Evolutionary conservation across 2,329 filamentous ascomycete species (phyloP).

Genomic region (Fusarium sp.): DNA sequence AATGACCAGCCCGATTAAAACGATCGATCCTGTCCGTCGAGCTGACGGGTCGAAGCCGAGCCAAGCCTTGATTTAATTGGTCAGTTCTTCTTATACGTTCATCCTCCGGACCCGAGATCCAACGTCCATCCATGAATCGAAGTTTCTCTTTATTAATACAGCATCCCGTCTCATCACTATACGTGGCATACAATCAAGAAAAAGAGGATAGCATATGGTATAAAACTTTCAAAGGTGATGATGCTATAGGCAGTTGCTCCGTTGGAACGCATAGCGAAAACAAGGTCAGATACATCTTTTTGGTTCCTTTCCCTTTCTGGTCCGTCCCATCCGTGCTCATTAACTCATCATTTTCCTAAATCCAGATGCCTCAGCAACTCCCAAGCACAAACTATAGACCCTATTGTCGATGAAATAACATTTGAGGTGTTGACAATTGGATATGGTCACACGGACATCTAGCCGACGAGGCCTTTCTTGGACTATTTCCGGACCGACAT

Average conservation of each 20-base stretch:
- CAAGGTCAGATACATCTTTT: slow-evolving; percentile 29
- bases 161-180: neutral
- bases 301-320: slow-evolving; percentile 16
- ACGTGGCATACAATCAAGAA: slow-evolving; percentile 1
- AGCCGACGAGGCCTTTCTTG: slow-evolving; percentile 58
- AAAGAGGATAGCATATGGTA: slow-evolving; percentile 6
- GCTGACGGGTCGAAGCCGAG: slow-evolving; percentile 25
- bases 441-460: slow-evolving; percentile 29
- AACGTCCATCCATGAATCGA: slow-evolving; percentile 10
- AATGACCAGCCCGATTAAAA: slow-evolving; percentile 2
- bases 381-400: slow-evolving; percentile 39
- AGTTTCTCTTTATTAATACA: neutral
- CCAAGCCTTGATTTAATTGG: slow-evolving; percentile 32
- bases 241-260: slow-evolving; percentile 4
- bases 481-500: slow-evolving; percentile 43
- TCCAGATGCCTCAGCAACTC: slow-evolving; percentile 35
- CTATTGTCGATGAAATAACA: slow-evolving; percentile 33
- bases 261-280: slow-evolving; percentile 10
- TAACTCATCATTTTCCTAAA: slow-evolving; percentile 43
- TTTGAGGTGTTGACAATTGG: slow-evolving; percentile 36
- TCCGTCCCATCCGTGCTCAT: slow-evolving; percentile 30
- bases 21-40: slow-evolving; percentile 15
- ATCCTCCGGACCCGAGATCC: slow-evolving; percentile 11
- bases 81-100: slow-evolving; percentile 6
- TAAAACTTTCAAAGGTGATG: slow-evolving; percentile 1